A percentile compares a stretch with the other conserved stretches of the same genome.
Conservation (phyloP, 805 yeast genomes). For the Dipodascus geniculatus region DNA sequence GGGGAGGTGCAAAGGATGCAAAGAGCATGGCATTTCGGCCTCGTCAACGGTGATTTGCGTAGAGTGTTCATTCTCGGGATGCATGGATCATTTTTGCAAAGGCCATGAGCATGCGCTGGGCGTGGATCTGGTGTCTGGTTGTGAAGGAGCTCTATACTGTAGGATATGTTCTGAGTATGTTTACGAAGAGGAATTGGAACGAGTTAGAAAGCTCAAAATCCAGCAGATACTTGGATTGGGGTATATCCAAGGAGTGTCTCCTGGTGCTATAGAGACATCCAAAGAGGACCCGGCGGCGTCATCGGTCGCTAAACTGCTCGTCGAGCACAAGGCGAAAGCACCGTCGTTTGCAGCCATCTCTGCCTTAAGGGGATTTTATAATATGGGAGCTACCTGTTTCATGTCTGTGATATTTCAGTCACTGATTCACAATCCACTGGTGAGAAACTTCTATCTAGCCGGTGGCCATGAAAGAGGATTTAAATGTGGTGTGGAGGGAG, state of each 20-base stretch:
- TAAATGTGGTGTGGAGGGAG: conserved; percentile 19
- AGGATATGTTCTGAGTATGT: conserved; percentile 67
- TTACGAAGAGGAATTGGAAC: conserved; percentile 46
- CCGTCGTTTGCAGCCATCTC: conserved; percentile 33
- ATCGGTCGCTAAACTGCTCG: neutral
- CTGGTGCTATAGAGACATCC: neutral
- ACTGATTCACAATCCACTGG: conserved; percentile 78
- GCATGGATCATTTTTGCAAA: conserved; percentile 8
- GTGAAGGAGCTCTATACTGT: conserved; percentile 50
- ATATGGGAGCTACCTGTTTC: conserved; percentile 95
- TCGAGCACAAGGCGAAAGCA: conserved; percentile 2
- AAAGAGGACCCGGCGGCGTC: neutral
- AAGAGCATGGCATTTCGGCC: neutral
- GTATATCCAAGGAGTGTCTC: conserved; percentile 3
- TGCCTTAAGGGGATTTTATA: conserved; percentile 83
- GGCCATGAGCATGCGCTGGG: conserved; percentile 32
- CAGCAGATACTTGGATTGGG: conserved; percentile 4
- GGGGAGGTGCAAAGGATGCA: conserved; percentile 7
- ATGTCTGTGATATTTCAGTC: conserved; percentile 91
- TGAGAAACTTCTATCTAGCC: conserved; percentile 63
- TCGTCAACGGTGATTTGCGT: conserved; percentile 10
- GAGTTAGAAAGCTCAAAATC: conserved; percentile 28
- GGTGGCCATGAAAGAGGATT: conserved; percentile 56
- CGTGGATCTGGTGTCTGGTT: conserved; percentile 50
- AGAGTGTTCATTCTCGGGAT: conserved; percentile 14